Conservation (phyloP, 768 basidiomycete species). For the Russula olivacea region DNA sequence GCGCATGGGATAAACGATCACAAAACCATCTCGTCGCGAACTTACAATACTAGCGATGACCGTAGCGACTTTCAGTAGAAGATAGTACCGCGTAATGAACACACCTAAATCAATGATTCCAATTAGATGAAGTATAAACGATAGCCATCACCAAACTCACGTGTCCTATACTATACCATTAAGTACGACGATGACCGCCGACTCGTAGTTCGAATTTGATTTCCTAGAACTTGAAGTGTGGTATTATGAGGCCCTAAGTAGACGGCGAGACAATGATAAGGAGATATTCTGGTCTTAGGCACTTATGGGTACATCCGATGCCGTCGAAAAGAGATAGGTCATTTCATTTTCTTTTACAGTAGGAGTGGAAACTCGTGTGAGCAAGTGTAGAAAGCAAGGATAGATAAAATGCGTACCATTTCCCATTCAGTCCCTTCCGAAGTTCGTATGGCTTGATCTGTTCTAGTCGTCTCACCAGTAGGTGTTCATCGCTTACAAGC, state of each 20-base stretch:
- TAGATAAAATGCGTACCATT: slow-evolving; percentile 2
- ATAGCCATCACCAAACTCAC: not conserved
- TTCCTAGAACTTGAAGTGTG: slow-evolving; percentile 3
- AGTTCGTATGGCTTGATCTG: slow-evolving; percentile 14
- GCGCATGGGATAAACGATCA: not conserved
- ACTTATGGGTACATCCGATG: not conserved
- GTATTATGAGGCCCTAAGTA: slow-evolving; percentile 11
- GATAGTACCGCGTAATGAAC: not conserved
- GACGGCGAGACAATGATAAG: not conserved
- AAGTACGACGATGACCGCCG: slow-evolving; percentile 5
- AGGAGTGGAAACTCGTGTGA: not conserved
- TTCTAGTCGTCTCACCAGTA: slow-evolving; percentile 4
- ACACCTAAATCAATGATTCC: slow-evolving; percentile 5
- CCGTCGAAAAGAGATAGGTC: slow-evolving; percentile 11
- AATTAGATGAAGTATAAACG: not conserved
- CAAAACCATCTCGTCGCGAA: too few relatives aligned
- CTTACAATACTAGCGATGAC: too few relatives aligned
- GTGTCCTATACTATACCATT: not conserved
- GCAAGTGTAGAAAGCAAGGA: too few relatives aligned
- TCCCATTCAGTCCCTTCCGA: not conserved
- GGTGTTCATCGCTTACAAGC: not conserved
- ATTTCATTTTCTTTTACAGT: not conserved
- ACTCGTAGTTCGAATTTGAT: not conserved
- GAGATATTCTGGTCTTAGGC: not conserved
- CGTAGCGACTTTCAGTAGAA: not conserved